phyloP scores from a whole-genome alignment of 2,329 filamentous ascomycete species.

The Trichoderma lentiforme region DNA sequence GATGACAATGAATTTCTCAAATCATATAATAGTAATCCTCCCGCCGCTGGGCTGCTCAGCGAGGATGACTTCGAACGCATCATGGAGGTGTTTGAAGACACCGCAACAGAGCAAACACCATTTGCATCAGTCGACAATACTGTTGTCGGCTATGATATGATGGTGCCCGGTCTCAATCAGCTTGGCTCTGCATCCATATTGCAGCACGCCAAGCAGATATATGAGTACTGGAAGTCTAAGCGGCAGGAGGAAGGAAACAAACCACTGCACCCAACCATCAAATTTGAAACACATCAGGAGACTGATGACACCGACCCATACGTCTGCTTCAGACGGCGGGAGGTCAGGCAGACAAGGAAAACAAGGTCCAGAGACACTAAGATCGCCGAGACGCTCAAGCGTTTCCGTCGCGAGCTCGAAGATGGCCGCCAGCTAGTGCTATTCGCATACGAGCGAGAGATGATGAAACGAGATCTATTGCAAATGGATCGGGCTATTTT shows the following conservation, averaged over 20 bases:
- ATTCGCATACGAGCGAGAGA: constrained; percentile 75
- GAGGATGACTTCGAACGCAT: constrained; percentile 92
- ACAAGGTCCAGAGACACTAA: constrained; percentile 91
- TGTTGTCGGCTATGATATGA: constrained; percentile 71
- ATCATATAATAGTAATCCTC: constrained; percentile 74
- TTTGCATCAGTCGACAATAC: constrained; percentile 89
- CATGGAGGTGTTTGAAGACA: constrained; percentile 93
- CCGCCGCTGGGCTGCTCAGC: constrained; percentile 62
- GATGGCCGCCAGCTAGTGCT: constrained; percentile 78
- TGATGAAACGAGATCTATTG: constrained; percentile 73
- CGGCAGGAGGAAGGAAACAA: constrained; percentile 66
- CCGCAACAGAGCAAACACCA: constrained; percentile 76
- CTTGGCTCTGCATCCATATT: constrained; percentile 49
- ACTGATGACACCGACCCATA: constrained; percentile 96
- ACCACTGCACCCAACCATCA: constrained; percentile 72
- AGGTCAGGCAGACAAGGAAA: constrained; percentile 91
- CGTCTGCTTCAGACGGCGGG: constrained; percentile 93
- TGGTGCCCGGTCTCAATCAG: constrained; percentile 64
- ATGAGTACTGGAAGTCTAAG: constrained; percentile 82
- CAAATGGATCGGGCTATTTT: constrained; percentile 74
- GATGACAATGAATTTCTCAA: constrained; percentile 86
- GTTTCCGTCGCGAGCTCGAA: constrained; percentile 85
- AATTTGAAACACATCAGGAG: constrained; percentile 91
- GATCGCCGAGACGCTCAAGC: constrained; percentile 90
- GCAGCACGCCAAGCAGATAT: constrained; percentile 70